Percentiles rank a stretch among this genome's conserved stretches.
Conservation (phyloP, 2,329 filamentous ascomycete genomes). For the Hirsutella minnesotensis region DNA sequence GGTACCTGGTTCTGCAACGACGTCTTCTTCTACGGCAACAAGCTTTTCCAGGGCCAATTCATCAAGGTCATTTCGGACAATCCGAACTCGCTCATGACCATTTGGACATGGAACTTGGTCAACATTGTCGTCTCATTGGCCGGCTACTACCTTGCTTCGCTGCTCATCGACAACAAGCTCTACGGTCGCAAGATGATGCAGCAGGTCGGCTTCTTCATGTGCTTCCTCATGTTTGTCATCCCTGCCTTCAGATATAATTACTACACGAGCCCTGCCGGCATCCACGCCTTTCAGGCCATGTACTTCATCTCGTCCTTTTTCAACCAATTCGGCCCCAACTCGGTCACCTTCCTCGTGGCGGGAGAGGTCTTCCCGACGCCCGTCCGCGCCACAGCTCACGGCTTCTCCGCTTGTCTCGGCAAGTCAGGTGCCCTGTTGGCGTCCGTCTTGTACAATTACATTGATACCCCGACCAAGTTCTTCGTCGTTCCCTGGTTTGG, state of each 20-base stretch:
- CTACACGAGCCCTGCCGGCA: slow-evolving; percentile 59
- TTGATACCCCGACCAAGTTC: slow-evolving; percentile 73
- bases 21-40: slow-evolving; percentile 98
- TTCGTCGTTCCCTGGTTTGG: slow-evolving; percentile 94
- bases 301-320: slow-evolving; percentile 98
- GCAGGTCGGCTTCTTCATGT: slow-evolving; percentile 83
- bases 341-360: slow-evolving; percentile 89
- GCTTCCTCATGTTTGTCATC: slow-evolving; percentile 86
- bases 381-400: slow-evolving; percentile 85
- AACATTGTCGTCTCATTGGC: slow-evolving; percentile 78
- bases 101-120: slow-evolving; percentile 86
- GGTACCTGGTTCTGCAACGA: slow-evolving; percentile 94
- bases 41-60: slow-evolving; percentile 89
- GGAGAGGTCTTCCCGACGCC: slow-evolving; percentile 95
- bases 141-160: slow-evolving; percentile 82
- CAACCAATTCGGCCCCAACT: slow-evolving; percentile 97
- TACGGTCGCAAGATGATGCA: slow-evolving; percentile 97
- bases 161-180: slow-evolving; percentile 90
- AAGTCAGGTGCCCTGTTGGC: slow-evolving; percentile 83
- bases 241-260: slow-evolving; percentile 81
- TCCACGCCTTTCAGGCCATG: slow-evolving; percentile 93
- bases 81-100: slow-evolving; percentile 64
- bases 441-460: slow-evolving; percentile 90
- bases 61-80: slow-evolving; percentile 67
- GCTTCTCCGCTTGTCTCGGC: slow-evolving; percentile 82